Evolutionary conservation across 768 basidiomycete genomes (phyloP).

Genomic region (Cytidiella melzeri): DNA sequence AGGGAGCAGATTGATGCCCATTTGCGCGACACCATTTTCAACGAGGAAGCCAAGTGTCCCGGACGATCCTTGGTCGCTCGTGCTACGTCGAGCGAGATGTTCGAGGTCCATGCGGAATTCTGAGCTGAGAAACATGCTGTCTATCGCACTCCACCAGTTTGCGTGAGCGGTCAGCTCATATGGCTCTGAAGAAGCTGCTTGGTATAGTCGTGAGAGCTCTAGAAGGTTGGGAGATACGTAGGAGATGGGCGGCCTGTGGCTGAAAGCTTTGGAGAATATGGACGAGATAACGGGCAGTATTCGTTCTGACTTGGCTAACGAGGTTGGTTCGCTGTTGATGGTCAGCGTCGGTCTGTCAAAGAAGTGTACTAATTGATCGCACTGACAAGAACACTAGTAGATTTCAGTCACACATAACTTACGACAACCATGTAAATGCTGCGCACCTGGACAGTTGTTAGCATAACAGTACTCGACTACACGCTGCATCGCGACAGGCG

Average conservation of each 20-base stretch:
- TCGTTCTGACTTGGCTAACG: slow-evolving; percentile 67
- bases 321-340: slow-evolving; percentile 81
- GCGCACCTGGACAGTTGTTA: slow-evolving; percentile 44
- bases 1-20: slow-evolving; percentile 77
- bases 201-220: slow-evolving; percentile 64
- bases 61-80: slow-evolving; percentile 32
- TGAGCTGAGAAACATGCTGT: slow-evolving; percentile 59
- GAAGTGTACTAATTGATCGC: slow-evolving; percentile 1
- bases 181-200: slow-evolving; percentile 38
- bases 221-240: slow-evolving; percentile 82
- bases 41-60: slow-evolving; percentile 57
- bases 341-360: not conserved
- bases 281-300: slow-evolving; percentile 60
- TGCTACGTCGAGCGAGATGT: slow-evolving; percentile 44
- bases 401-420: not conserved
- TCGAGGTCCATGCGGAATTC: slow-evolving; percentile 63
- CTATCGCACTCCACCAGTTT: slow-evolving; percentile 60
- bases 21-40: slow-evolving; percentile 70
- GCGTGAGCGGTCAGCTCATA: slow-evolving; percentile 46
- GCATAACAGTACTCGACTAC: slow-evolving; percentile 48
- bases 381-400: slow-evolving; percentile 70
- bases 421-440: not conserved
- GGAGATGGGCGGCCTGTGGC: slow-evolving; percentile 42
- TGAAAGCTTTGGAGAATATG: slow-evolving; percentile 24
- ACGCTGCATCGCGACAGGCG: slow-evolving; percentile 41